These are phyloP conservation scores for Russula brevipes DNA, from an alignment of 768 basidiomycete genomes.

Conservation along the genomic window DNA sequence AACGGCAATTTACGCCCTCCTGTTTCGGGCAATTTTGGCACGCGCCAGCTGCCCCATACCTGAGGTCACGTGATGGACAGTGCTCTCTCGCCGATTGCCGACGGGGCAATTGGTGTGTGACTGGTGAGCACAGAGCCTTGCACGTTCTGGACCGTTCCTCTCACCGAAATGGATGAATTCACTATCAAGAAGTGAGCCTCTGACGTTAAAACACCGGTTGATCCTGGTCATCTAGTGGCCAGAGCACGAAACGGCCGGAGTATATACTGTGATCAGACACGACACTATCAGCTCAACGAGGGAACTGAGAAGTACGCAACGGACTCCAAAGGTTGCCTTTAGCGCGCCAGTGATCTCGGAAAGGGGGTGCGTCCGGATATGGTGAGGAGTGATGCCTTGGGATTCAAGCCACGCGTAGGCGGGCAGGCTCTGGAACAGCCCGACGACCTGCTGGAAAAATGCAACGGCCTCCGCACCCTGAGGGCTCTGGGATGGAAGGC, in stretches of 20 bases:
- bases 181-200: conserved; percentile 63
- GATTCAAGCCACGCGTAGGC: conserved; percentile 67
- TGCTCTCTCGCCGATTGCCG: conserved; percentile 32
- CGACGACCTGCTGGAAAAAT: conserved; percentile 56
- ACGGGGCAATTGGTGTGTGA: conserved; percentile 42
- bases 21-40: too few relatives aligned
- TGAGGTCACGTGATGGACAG: conserved; percentile 54
- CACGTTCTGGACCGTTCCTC: conserved; percentile 20
- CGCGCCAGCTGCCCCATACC: conserved; percentile 34
- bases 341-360: conserved; percentile 51
- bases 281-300: neutral
- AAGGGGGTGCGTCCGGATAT: conserved; percentile 52
- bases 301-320: conserved; percentile 18
- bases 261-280: conserved; percentile 31
- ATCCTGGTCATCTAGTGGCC: conserved; percentile 39
- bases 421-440: conserved; percentile 62
- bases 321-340: conserved; percentile 47
- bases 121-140: neutral
- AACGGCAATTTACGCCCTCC: too few relatives aligned
- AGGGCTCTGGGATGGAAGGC: conserved; percentile 45
- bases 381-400: conserved; percentile 68
- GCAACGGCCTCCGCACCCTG: conserved; percentile 66
- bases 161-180: conserved; percentile 53
- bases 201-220: conserved; percentile 59
- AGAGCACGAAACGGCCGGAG: conserved; percentile 46